Conservation (phyloP, 345 rosid genomes). For the Limnanthes douglasii region DNA sequence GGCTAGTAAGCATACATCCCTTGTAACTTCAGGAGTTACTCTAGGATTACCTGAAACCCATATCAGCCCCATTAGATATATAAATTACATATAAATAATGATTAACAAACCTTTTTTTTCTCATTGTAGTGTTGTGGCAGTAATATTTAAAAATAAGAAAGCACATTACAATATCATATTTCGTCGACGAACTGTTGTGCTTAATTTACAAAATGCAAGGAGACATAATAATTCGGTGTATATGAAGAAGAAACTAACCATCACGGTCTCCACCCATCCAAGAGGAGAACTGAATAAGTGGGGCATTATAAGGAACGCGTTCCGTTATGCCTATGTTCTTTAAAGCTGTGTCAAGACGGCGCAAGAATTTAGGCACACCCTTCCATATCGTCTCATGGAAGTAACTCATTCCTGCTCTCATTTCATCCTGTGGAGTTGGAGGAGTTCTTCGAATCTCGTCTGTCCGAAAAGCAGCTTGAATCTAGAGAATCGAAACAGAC, state of each 20-base stretch:
- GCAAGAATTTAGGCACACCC: slow-evolving; percentile 93
- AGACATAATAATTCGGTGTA: no score
- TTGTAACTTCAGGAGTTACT: slow-evolving; percentile 96
- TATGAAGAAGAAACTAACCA: slow-evolving; percentile 46
- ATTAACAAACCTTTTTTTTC: not conserved
- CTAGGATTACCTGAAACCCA: slow-evolving; percentile 74
- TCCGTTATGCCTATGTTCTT: slow-evolving; percentile 89
- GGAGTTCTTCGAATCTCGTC: slow-evolving; percentile 96
- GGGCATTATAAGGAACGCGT: slow-evolving; percentile 94
- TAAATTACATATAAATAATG: not conserved
- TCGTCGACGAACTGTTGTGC: slow-evolving; percentile 2
- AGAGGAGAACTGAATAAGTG: slow-evolving; percentile 93
- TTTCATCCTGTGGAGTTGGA: slow-evolving; percentile 98
- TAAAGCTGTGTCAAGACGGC: slow-evolving; percentile 91
- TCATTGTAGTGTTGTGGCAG: not conserved
- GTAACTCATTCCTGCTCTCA: slow-evolving; percentile 99
- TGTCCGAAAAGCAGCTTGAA: slow-evolving; percentile 98
- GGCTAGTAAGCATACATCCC: slow-evolving; percentile 93
- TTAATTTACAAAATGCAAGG: not conserved
- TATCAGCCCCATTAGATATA: slow-evolving; percentile 6
- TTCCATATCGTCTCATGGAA: slow-evolving; percentile 99
- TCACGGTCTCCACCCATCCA: slow-evolving; percentile 99
- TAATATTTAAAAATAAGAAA: not conserved
- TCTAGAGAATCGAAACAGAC: no score
- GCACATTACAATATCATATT: no score